Conservation (phyloP, 371 early-diverging fungal species). For the Catenaria anguillulae region DNA sequence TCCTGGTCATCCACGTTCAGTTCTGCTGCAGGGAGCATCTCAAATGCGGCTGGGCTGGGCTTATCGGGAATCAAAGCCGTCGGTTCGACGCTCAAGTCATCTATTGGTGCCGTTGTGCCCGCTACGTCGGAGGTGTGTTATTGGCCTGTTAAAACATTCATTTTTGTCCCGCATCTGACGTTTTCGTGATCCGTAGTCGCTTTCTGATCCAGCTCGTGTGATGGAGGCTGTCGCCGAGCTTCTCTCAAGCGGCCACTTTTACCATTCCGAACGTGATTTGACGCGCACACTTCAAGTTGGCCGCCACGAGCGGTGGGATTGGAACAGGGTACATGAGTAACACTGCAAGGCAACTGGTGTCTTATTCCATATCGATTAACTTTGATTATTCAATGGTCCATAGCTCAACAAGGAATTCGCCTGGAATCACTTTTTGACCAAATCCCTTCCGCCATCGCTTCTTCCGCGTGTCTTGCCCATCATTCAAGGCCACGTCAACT, state of each 20-base stretch:
- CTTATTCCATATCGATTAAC: not conserved
- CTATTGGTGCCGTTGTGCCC: not conserved
- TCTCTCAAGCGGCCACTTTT: not conserved
- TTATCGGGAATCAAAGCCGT: not conserved
- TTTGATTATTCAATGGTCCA: too few species aligned
- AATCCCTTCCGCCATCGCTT: not conserved
- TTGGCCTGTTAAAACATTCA: too few species aligned
- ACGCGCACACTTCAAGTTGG: not conserved
- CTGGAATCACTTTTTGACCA: not conserved
- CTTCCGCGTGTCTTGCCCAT: not conserved
- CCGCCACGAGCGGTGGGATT: not conserved
- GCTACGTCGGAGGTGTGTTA: too few species aligned
- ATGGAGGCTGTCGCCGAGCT: not conserved
- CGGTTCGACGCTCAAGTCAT: not conserved
- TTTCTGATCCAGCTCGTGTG: not conserved
- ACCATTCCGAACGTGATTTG: not conserved
- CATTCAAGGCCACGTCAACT: not conserved
- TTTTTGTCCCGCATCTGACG: too few species aligned
- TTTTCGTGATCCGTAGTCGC: too few species aligned
- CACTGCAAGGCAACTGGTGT: too few species aligned
- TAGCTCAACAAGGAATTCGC: not conserved
- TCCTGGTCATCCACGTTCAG: not conserved
- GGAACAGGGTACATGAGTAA: not conserved
- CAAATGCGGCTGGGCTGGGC: not conserved
- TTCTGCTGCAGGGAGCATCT: not conserved